Conservation (phyloP, 225 moss, liverwort and hornwort genomes). For the Pleurozium schreberi region DNA sequence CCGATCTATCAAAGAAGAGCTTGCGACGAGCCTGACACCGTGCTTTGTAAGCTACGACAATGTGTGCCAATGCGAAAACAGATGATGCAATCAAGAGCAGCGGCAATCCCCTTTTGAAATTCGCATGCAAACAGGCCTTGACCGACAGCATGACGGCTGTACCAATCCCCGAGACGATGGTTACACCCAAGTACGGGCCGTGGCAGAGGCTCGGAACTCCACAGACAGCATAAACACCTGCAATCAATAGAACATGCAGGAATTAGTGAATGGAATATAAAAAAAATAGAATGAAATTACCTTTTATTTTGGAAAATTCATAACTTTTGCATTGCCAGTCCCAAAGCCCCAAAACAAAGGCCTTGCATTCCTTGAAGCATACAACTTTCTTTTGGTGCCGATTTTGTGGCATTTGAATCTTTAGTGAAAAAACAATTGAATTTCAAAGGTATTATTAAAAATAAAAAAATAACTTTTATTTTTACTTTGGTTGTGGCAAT, state of each 20-base stretch:
- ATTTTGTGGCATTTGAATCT: too few relatives aligned
- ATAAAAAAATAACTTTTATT: too few relatives aligned
- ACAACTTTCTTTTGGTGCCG: too few relatives aligned
- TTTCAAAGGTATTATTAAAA: too few relatives aligned
- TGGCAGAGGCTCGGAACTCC: constrained; percentile 44
- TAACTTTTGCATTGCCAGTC: too few relatives aligned
- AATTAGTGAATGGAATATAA: not conserved
- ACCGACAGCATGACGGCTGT: constrained; percentile 24
- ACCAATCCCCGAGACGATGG: constrained; percentile 29
- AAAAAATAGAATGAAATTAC: not conserved
- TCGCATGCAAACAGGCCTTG: constrained; percentile 16
- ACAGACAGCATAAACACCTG: constrained; percentile 36
- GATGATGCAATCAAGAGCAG: constrained; percentile 35
- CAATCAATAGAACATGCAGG: not conserved
- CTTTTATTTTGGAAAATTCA: too few relatives aligned
- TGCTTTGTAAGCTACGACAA: constrained; percentile 45
- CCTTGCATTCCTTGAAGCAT: too few relatives aligned
- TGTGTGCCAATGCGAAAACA: constrained; percentile 29
- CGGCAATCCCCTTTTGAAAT: constrained; percentile 15
- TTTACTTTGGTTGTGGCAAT: too few relatives aligned
- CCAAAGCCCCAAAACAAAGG: too few relatives aligned
- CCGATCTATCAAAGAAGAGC: constrained; percentile 28
- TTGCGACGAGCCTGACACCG: constrained; percentile 45
- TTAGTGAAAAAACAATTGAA: too few relatives aligned
- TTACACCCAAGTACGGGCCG: constrained; percentile 31